Evolutionary conservation across 768 basidiomycete genomes (phyloP), one percentile per base, ranked within the genome.

Genomic region (Lentinula lateritia): DNA sequence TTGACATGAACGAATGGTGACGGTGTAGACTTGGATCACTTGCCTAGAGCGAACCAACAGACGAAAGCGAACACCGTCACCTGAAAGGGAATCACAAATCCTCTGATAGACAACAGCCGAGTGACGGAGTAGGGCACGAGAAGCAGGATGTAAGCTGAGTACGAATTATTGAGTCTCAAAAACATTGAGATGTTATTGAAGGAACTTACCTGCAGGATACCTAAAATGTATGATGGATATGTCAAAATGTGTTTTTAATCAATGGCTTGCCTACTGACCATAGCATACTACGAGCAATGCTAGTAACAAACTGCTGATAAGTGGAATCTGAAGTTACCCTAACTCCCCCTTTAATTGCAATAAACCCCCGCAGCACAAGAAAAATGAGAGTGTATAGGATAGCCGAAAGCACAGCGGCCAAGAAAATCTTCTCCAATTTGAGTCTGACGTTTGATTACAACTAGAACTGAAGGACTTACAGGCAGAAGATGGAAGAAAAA

Each of bases 211-310:
- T 56, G 85, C 67, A 20, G 85, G 86, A 68, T 82, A 86, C 84
- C 85, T 87, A 65, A 12, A 42, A 39, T 54, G 23, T 15, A 41
- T 20, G 18, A 10, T 10, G 32, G 39, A 28, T 28, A 28, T 28
- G 28, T 28, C 28, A 28, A 34, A 0, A 8, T 3, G 12, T 13
- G 41, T 56, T 41, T 43, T 28, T 45, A 9, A 20, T 18, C 3
- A 0, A 15, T 15, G 2, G 62, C 61, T 60, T 52, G 35, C 35
- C 52, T 63, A 70, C 82, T 60, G 65, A 90, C 90, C 87, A 91
- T 50, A 90, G 74, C 86, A 90, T 87, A 61, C 81, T 85, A 62
- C 81, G 76, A 32, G 86, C 81, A 57, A 92, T 78, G n/a, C 79
- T 77, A 35, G 76, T 76, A 32, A 90, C 76, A 67, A 90, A 88